A percentile compares a stretch with the other conserved stretches of the same genome.
Conservation (phyloP, 2,329 filamentous ascomycete species). For the Ceratocystis harringtonii region DNA sequence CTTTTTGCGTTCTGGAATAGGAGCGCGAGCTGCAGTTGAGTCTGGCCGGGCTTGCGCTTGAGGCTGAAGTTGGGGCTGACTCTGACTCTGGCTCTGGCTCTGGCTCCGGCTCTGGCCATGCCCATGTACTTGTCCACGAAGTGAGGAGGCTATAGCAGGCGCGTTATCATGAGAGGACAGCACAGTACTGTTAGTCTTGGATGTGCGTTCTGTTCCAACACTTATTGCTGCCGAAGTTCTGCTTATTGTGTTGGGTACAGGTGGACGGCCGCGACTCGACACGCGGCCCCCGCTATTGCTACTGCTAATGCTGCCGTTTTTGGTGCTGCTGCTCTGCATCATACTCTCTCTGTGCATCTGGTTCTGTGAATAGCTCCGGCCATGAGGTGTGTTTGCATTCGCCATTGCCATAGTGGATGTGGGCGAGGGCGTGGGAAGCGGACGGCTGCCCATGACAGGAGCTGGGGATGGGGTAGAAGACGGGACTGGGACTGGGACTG, state of each 20-base stretch:
- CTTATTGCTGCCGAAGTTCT: conserved; percentile 14
- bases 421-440: conserved; percentile 5
- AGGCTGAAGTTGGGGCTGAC: neutral
- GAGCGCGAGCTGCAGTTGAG: conserved; percentile 16
- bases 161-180: neutral
- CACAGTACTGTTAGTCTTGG: conserved; percentile 7
- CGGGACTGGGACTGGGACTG: neutral
- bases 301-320: neutral
- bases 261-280: conserved; percentile 4
- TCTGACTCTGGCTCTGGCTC: neutral
- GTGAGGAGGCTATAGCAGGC: conserved; percentile 5
- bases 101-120: conserved; percentile 1
- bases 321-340: neutral
- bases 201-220: conserved; percentile 8
- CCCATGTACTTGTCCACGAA: neutral
- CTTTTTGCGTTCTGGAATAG: conserved; percentile 37
- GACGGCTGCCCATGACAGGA: neutral
- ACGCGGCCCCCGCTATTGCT: neutral
- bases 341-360: neutral
- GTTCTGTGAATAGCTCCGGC: conserved; percentile 13
- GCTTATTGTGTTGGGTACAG: conserved; percentile 10
- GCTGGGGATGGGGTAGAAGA: neutral
- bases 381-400: neutral
- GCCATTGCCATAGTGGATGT: conserved; percentile 2
- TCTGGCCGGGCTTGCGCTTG: conserved; percentile 18